Evolutionary conservation across 2,329 filamentous ascomycete genomes (phyloP), one percentile per base, ranked within the genome.

Genomic region (Myrmaecium sp.): DNA sequence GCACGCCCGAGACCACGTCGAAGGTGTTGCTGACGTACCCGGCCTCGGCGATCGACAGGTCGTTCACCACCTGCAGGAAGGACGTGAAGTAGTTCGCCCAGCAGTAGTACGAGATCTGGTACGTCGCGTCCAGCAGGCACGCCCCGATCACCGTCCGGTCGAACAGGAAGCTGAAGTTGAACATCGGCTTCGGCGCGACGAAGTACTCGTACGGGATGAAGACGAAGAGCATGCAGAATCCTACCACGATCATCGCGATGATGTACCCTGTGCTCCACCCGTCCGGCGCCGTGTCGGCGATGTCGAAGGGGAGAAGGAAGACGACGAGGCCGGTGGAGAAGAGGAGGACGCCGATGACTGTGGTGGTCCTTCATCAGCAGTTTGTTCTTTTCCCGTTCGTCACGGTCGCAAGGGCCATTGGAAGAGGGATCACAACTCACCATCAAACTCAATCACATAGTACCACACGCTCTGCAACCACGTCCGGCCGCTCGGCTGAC

Each of bases 281-380:
- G 2, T 42, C 17, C 32, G 43, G 42, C 6, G 26, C 12, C 21
- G 26, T 14, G 21, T 21, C 21, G 4, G 26, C 26, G 16, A 28
- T 12, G 11, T 20, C 71, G 45, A 83, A 70, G 1, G 76, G 72
- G 5, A 83, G 61, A 12, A 82, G 54, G 41, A 82, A 69, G 7
- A 78, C 49, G 1, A 64, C 58, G 36, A 76, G 63, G 2, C 71
- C 74, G 2, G 52, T 55, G 6, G 64, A 60, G 31, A 77, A 57
- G 3, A 78, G 52, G 10, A 77, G 30, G 16, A 75, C 55, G 10
- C 74, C 73, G 11, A 69, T 29, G 2, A 69, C 54, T 60, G 25
- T 9, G 12, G 9, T 45, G n/a, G n/a, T n/a, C n/a, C n/a, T n/a
- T n/a, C 29, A 18, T 23, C 20, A 23, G 13, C 21, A 10, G 16